Evolutionary conservation across 2,329 filamentous ascomycete genomes (phyloP), one percentile per base, ranked within the genome.

Genomic region (Nemania sp.): DNA sequence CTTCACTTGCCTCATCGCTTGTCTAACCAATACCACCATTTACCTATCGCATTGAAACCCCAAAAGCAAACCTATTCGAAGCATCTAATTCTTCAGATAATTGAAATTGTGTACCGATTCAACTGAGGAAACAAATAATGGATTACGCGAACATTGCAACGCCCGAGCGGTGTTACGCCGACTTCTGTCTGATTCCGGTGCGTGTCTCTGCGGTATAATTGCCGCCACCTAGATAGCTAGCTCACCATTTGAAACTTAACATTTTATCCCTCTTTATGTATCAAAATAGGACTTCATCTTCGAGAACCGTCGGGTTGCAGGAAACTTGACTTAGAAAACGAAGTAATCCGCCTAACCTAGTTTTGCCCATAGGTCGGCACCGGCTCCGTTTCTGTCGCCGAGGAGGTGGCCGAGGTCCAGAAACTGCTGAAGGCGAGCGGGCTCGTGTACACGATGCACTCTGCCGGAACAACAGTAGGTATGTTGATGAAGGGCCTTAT

Each of bases 381-480:
- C 20, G 89, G 89, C 56, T 90, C 82, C 47, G 86, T 89, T 59
- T 94, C 92, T 1, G 92, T 95, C 18, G 91, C 93, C 4, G 88
- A 91, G 73, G 92, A 98, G 78, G 90, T 99, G 32, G 95, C 95
- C 38, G 90, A 92, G 70, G 93, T 98, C 43, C 95, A 98, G 82
- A 89, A 90, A 65, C 85, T 98, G 41, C 86, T 99, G 75, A 89
- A 92, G 80, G 89, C 88, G 62, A 96, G 92, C 73, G 93, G 93
- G 1, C 80, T 98, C 70, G 90, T 89, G 71, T 95, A 94, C 78
- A 90, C 87, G 54, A 96, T 98, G 93, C 95, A 98, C 81, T 94
- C 93, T 27, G 94, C 94, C 1, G 96, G 95, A 13, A 98, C 95
- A 0, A 98, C 95, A 0, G 88, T 98, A 63, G 94, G 93, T 96